Evolutionary conservation across 306 rosid species (phyloP).

Genomic region (Prunus campanulata): DNA sequence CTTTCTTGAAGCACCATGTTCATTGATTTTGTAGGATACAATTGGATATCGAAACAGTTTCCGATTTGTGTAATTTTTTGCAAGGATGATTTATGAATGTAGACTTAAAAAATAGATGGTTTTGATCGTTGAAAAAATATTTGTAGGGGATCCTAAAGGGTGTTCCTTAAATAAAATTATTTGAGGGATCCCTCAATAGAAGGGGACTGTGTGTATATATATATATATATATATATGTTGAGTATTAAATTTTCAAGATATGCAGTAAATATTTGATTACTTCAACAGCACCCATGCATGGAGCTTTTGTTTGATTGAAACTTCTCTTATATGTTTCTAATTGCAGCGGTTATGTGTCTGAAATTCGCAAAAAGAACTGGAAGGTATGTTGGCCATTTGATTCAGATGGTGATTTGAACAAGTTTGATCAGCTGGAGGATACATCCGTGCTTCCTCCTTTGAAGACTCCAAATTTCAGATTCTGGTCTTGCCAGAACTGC

Average conservation of each 20-base stretch:
- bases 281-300: slow-evolving; percentile 13
- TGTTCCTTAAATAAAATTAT: too few relatives aligned
- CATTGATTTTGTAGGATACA: too few relatives aligned
- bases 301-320: slow-evolving; percentile 10
- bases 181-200: too few relatives aligned
- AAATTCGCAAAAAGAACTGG: slow-evolving; percentile 73
- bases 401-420: slow-evolving; percentile 32
- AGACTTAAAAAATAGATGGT: too few relatives aligned
- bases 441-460: slow-evolving; percentile 50
- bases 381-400: slow-evolving; percentile 83
- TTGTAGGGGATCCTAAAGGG: too few relatives aligned
- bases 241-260: not conserved
- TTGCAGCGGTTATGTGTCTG: slow-evolving; percentile 88
- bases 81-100: too few relatives aligned
- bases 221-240: not conserved
- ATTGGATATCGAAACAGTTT: too few relatives aligned
- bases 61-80: too few relatives aligned
- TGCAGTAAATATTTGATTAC: slow-evolving; percentile 8
- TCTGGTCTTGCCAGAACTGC: slow-evolving; percentile 50
- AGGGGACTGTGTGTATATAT: too few relatives aligned
- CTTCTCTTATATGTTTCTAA: slow-evolving; percentile 11
- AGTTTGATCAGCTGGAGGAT: slow-evolving; percentile 37
- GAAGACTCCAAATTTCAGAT: slow-evolving; percentile 56
- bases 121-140: too few relatives aligned
- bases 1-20: too few relatives aligned